Evolutionary conservation across 2,329 filamentous ascomycete species (phyloP), one percentile per base, ranked within the genome.

Genomic region (Zasmidium angulare): DNA sequence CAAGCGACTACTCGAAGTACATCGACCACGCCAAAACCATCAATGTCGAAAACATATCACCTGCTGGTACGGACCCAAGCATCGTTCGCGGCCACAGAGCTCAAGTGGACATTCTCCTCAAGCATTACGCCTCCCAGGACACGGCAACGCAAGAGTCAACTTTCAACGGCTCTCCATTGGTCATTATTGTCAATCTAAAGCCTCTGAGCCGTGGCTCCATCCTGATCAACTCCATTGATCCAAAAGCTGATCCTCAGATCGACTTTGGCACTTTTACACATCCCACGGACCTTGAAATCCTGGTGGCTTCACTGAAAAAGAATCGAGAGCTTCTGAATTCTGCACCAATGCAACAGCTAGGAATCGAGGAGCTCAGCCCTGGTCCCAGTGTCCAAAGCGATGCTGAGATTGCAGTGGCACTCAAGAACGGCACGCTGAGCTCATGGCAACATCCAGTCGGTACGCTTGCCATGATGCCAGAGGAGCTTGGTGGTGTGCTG

Each of bases 221-320:
- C 14, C 24, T 55, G 19, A 55, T 31, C 21, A 55, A 48, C 43
- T 55, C 53, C 19, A 55, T 43, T 2, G 19, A 26, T 26, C 24
- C 46, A 6, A 12, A 11, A 36, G 3, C 22, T 21, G 56, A 50
- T 19, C 74, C 74, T 1, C 43, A 74, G 10, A 66, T 75, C 3
- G 61, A 72, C 46, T 74, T 67, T 55, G 71, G 71, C 53, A 66
- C 74, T 0, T 65, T 74, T n/a, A 66, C 69, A 29, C 75, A 76
- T 55, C 74, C 73, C 0, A 61, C 72, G 2, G 76, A 78, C 53
- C 63, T 68, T 2, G 64, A 67, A 14, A 64, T 76, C 21, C 52
- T 76, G 0, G 64, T 69, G 0, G 72, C 72, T 36, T 70, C 74
- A 40, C 62, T 76, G 1, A 63, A 71, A 22, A 74, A 68, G 63